These are phyloP conservation scores for Vitis labrusca DNA, from an alignment of 164 flowering plant species.

Conservation along the genomic window DNA sequence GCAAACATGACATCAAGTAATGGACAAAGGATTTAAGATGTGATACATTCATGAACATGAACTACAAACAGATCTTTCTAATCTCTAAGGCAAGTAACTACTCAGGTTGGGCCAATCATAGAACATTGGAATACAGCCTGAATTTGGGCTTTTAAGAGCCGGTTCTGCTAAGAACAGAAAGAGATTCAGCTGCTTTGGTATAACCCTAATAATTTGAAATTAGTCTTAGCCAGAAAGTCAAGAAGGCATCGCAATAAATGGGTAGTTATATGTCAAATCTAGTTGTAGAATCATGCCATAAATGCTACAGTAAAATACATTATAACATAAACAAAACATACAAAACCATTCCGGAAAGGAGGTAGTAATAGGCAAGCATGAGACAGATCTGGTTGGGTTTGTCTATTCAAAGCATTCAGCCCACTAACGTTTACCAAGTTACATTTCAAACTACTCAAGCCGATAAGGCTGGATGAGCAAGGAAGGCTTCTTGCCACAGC, in stretches of 20 bases:
- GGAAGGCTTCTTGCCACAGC: background rate
- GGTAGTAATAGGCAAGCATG: background rate
- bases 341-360: background rate
- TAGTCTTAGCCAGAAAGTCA: background rate
- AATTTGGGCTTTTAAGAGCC: background rate
- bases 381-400: background rate
- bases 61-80: background rate
- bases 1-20: slow-evolving; percentile 20
- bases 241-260: background rate
- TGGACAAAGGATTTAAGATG: slow-evolving; percentile 4
- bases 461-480: background rate
- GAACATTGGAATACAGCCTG: background rate
- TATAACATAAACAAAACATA: background rate
- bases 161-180: background rate
- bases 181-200: background rate
- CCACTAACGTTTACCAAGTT: background rate
- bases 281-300: background rate
- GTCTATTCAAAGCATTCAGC: background rate
- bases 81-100: background rate
- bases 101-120: background rate
- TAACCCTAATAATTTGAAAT: background rate
- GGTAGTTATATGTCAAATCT: background rate
- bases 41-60: background rate
- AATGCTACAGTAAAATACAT: background rate
- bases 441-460: background rate